Percentiles rank a stretch among this genome's conserved stretches.
These are phyloP conservation scores for Sporothrix protearum DNA, from an alignment of 2,329 filamentous ascomycete genomes.

Conservation along the genomic window DNA sequence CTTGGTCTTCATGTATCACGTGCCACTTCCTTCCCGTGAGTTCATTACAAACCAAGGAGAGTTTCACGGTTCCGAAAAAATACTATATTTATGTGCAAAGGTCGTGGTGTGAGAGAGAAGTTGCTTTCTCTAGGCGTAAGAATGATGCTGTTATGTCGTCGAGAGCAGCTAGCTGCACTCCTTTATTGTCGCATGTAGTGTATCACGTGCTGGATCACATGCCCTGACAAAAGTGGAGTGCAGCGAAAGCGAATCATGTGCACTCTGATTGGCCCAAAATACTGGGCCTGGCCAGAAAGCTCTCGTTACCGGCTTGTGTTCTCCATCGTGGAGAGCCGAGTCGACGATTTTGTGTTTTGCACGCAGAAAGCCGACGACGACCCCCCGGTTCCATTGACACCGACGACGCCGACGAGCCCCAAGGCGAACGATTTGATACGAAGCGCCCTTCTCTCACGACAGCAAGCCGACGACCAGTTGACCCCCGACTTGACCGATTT, in stretches of 20 bases:
- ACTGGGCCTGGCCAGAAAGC: background rate
- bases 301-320: background rate
- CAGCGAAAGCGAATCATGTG: conserved; percentile 1
- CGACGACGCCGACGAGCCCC: conserved; percentile 2
- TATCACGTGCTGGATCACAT: background rate
- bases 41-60: too few relatives aligned
- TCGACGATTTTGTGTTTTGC: conserved; percentile 9
- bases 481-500: background rate
- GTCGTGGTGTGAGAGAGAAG: too few relatives aligned
- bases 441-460: background rate
- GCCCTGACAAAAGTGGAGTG: background rate
- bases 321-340: background rate
- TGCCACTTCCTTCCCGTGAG: too few relatives aligned
- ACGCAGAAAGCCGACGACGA: conserved; percentile 8
- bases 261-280: conserved; percentile 18
- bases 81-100: too few relatives aligned
- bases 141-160: too few relatives aligned
- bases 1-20: too few relatives aligned
- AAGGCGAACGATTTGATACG: background rate
- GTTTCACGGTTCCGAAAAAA: too few relatives aligned
- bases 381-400: background rate
- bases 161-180: background rate
- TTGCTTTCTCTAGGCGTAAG: too few relatives aligned
- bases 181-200: background rate
- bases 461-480: conserved; percentile 4